Base-by-base conservation (phyloP, 495 filamentous ascomycete species). In the Jackrogersella minutella region DNA sequence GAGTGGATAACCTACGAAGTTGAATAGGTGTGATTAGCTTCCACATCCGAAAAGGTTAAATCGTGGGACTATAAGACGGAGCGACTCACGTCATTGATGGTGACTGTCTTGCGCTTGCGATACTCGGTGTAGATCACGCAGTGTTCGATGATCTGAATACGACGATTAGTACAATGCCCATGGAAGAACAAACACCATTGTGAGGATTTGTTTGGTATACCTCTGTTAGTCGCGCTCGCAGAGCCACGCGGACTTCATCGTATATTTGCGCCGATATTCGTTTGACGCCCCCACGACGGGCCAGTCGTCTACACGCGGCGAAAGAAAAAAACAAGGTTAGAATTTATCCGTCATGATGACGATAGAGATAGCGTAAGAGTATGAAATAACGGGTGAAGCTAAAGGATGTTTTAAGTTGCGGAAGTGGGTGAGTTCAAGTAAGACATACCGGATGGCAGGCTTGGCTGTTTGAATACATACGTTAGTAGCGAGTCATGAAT, bases 241-340 rank as follows among this genome's bases (percentile, higher is more conserved):
- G 26, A 0, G 79, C 85, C 0, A 14, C 14, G 0, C 93, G 81
- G 0, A 84, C 77, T 0, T 92, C 89, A 0, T 91, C 83, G 71
- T 97, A 96, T n/a, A 96, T 88, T 0, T 50, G 62, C 0, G 66
- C 81, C 0, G 86, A 89, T 14, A 96, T 92, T 0, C 92, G 78
- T 64, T 91, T 90, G 4, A 95, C 85, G 0, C 92, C 92, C 3
- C 92, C 92, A 14, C 92, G 86, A 1, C 92, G 85, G 3, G 92
- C 92, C 3, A 96, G 80, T 53, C 91, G 90, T 44, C 91, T 93
- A 54, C n/a, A n/a, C n/a, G n/a, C n/a, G n/a, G n/a, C n/a, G n/a
- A n/a, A n/a, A n/a, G n/a, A n/a, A n/a, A n/a, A n/a, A n/a, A 19
- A n/a, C 24, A 13, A 1, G 22, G 3, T 7, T 30, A 17, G 11